phyloP scores from a whole-genome alignment of 805 yeast genomes.

The Naumovozyma baii region DNA sequence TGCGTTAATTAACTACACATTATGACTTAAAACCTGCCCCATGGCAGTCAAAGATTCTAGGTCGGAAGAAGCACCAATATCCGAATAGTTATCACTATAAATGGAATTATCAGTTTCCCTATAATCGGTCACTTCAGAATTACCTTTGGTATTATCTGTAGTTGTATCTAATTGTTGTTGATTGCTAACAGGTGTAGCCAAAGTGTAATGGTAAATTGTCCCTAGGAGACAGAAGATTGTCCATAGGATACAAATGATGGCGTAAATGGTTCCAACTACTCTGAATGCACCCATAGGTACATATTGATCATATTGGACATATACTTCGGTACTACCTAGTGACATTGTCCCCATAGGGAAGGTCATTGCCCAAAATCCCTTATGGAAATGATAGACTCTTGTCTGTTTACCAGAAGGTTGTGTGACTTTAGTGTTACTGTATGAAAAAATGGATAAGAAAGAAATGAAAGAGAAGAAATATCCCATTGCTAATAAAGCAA shows the following conservation, averaged over 20 bases:
- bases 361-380: constrained; percentile 74
- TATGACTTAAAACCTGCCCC: too few relatives aligned
- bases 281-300: constrained; percentile 44
- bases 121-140: too few relatives aligned
- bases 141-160: neutral
- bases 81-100: neutral
- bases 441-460: constrained; percentile 21
- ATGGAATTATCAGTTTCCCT: neutral
- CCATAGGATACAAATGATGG: constrained; percentile 40
- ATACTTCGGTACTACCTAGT: constrained; percentile 47
- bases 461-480: constrained; percentile 45
- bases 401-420: constrained; percentile 5
- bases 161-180: constrained; percentile 1
- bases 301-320: constrained; percentile 32
- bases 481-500: constrained; percentile 46
- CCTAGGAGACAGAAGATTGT: constrained; percentile 34
- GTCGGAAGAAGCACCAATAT: too few relatives aligned
- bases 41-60: too few relatives aligned
- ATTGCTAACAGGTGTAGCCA: neutral
- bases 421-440: constrained; percentile 13
- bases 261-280: constrained; percentile 54
- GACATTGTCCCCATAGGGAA: constrained; percentile 86
- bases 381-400: constrained; percentile 35
- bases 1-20: too few relatives aligned
- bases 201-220: constrained; percentile 2